These are phyloP conservation scores for Camelina laxa DNA, from an alignment of 345 rosid species.

Conservation along the genomic window DNA sequence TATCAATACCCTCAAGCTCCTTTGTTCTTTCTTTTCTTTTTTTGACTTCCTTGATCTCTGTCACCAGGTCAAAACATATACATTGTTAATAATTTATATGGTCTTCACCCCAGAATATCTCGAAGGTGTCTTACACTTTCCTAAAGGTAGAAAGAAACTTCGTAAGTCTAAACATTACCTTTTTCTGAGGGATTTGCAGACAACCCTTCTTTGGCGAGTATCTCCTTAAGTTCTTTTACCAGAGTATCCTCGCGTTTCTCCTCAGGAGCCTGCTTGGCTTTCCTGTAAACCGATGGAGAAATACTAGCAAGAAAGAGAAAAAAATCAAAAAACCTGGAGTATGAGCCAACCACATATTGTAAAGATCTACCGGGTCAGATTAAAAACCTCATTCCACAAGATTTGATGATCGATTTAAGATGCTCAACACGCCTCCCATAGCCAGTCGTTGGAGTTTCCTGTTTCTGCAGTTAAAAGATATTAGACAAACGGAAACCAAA, in stretches of 20 bases:
- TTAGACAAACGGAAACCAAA: neutral
- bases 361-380: constrained; percentile 26
- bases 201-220: constrained; percentile 87
- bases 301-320: constrained; percentile 48
- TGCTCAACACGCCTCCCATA: constrained; percentile 87
- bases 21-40: constrained; percentile 75
- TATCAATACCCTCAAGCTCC: constrained; percentile 95
- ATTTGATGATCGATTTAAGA: constrained; percentile 78
- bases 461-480: constrained; percentile 57
- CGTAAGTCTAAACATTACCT: constrained; percentile 48
- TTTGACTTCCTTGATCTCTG: constrained; percentile 87
- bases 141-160: neutral
- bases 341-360: neutral
- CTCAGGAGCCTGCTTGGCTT: constrained; percentile 86
- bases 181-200: constrained; percentile 83
- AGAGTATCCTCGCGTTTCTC: constrained; percentile 74
- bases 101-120: neutral
- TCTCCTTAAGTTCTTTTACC: constrained; percentile 76
- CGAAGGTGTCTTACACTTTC: neutral
- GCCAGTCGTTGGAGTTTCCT: constrained; percentile 60
- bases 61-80: constrained; percentile 1
- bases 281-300: constrained; percentile 78
- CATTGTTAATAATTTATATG: neutral
- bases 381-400: constrained; percentile 79
- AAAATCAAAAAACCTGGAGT: constrained; percentile 3